Conservation (phyloP, 2,329 filamentous ascomycete genomes). For the Sclerotinia spermophila region DNA sequence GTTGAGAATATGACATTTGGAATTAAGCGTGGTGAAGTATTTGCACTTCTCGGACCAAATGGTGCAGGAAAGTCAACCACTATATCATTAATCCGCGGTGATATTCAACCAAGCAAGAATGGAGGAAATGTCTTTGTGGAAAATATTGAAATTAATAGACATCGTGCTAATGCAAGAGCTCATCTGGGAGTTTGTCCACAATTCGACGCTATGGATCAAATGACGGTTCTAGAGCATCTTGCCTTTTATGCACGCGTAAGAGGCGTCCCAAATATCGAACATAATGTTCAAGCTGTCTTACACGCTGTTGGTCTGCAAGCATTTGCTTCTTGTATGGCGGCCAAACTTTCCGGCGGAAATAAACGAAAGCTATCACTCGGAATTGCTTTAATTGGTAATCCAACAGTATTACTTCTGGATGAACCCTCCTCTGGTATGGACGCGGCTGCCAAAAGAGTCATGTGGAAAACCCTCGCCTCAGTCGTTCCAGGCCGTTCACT, state of each 20-base stretch:
- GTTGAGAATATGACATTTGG: slow-evolving; percentile 89
- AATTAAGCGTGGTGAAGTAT: slow-evolving; percentile 75
- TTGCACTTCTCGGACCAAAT: slow-evolving; percentile 85
- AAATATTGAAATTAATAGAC: slow-evolving; percentile 67
- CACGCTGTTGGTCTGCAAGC: slow-evolving; percentile 71
- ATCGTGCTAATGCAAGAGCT: slow-evolving; percentile 67
- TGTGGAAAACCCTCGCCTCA: slow-evolving; percentile 81
- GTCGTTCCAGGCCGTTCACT: slow-evolving; percentile 76
- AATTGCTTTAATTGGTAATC: slow-evolving; percentile 91
- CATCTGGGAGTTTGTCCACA: slow-evolving; percentile 91
- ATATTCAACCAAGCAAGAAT: slow-evolving; percentile 64
- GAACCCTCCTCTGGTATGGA: slow-evolving; percentile 89
- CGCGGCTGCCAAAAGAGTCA: slow-evolving; percentile 82
- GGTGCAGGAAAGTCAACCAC: slow-evolving; percentile 90
- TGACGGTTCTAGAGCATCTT: slow-evolving; percentile 86
- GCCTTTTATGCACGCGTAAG: slow-evolving; percentile 82
- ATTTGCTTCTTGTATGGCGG: slow-evolving; percentile 71
- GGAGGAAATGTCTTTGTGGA: slow-evolving; percentile 82
- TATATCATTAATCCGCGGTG: slow-evolving; percentile 85
- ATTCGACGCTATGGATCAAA: slow-evolving; percentile 81
- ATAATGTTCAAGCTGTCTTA: slow-evolving; percentile 78
- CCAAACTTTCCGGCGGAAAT: slow-evolving; percentile 81
- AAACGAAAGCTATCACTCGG: slow-evolving; percentile 88
- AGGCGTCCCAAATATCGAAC: slow-evolving; percentile 68
- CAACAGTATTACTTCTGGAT: slow-evolving; percentile 80